A percentile compares a stretch with the other conserved stretches of the same genome.
Conservation (phyloP, 805 yeast species). For the Jamesozyma rosinii region DNA sequence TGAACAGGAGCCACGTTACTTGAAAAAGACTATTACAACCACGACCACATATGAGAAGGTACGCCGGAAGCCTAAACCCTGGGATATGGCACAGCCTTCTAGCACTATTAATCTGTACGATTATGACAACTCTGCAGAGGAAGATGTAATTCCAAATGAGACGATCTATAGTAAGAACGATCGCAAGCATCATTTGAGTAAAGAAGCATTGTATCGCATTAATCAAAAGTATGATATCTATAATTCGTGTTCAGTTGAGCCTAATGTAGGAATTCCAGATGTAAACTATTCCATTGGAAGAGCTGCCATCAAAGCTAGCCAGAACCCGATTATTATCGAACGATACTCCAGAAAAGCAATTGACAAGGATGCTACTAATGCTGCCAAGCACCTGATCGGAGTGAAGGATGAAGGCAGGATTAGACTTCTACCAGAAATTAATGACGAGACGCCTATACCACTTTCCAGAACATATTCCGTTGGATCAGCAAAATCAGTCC, state of each 20-base stretch:
- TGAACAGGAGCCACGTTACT: background rate
- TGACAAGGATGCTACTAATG: conserved; percentile 30
- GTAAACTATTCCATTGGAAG: conserved; percentile 52
- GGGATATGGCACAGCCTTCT: background rate
- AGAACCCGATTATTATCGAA: conserved; percentile 2
- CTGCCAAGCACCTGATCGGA: conserved; percentile 26
- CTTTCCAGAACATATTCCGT: background rate
- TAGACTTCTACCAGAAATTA: background rate
- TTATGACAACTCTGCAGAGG: background rate
- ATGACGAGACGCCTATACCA: background rate
- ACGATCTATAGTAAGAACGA: background rate
- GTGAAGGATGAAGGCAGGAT: background rate
- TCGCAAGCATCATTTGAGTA: conserved; percentile 46
- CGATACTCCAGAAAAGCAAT: conserved; percentile 1
- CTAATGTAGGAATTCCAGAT: conserved; percentile 52
- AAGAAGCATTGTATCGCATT: conserved; percentile 67
- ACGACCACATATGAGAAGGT: background rate
- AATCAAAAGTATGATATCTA: conserved; percentile 60
- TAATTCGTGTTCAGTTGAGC: conserved; percentile 39
- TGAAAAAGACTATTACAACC: background rate
- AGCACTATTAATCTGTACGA: background rate
- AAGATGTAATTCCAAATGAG: conserved; percentile 1
- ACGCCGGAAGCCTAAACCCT: background rate
- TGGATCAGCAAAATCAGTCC: background rate
- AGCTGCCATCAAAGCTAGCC: conserved; percentile 63